Conservation (phyloP, 129 eudicot genomes). For the Chrysanthemum makinoi region DNA sequence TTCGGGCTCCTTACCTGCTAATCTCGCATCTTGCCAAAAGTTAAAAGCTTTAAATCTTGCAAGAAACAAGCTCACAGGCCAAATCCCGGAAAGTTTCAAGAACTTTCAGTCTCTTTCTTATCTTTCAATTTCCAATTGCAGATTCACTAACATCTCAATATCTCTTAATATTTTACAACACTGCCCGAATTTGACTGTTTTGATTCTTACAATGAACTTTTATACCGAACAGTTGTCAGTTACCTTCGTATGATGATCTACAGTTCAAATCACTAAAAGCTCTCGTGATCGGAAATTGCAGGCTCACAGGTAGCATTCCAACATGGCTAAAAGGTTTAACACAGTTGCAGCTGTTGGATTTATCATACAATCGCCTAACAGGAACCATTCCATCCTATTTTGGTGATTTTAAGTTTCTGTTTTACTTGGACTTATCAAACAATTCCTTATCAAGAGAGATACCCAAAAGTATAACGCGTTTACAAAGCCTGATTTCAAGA, state of each 20-base stretch:
- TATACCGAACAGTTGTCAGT: background rate
- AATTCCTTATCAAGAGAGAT: constrained; percentile 49
- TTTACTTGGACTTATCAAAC: constrained; percentile 60
- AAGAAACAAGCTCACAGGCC: constrained; percentile 39
- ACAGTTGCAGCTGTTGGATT: constrained; percentile 50
- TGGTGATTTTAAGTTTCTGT: constrained; percentile 39
- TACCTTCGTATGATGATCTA: background rate
- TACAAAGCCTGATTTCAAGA: constrained; percentile 35
- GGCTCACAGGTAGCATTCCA: constrained; percentile 13
- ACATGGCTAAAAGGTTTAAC: constrained; percentile 27
- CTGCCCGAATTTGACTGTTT: constrained; percentile 43
- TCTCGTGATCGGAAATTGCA: constrained; percentile 1
- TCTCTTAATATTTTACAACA: constrained; percentile 49
- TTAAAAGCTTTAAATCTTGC: constrained; percentile 42
- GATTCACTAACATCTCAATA: constrained; percentile 38
- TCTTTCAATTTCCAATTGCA: constrained; percentile 45
- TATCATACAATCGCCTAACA: constrained; percentile 51
- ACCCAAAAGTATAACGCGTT: constrained; percentile 44
- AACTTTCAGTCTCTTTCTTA: constrained; percentile 38
- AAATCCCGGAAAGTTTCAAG: constrained; percentile 49
- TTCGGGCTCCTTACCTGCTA: background rate
- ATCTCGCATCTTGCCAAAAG: background rate
- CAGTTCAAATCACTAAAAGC: constrained; percentile 8
- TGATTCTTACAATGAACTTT: constrained; percentile 7
- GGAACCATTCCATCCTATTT: constrained; percentile 57